Evolutionary conservation across 306 rosid species (phyloP).

Genomic region (Corylus americana): DNA sequence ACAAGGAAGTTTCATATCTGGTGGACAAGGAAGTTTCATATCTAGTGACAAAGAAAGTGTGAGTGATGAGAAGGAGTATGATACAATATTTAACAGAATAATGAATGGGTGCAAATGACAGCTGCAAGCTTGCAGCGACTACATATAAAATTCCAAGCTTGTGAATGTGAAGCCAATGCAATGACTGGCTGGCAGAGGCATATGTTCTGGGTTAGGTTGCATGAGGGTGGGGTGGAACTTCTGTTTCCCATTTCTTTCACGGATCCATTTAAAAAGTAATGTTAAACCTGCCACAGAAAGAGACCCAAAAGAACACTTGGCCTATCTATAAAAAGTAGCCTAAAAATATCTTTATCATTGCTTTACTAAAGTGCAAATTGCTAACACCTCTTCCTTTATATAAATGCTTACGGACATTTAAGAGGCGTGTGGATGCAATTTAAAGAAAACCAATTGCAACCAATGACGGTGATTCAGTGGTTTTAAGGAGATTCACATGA

Average conservation of each 20-base stretch:
- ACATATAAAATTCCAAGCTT: slow-evolving; percentile 8
- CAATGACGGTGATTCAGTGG: no score
- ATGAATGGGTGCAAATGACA: slow-evolving; percentile 2
- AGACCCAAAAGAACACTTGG: neutral
- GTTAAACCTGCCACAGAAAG: slow-evolving; percentile 5
- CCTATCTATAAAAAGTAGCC: neutral
- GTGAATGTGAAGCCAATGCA: slow-evolving; percentile 22
- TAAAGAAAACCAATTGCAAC: no score
- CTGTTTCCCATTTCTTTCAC: neutral
- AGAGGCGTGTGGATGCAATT: neutral
- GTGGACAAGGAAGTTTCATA: neutral
- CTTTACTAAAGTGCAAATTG: neutral
- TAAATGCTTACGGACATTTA: neutral
- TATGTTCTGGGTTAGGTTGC: slow-evolving; percentile 13
- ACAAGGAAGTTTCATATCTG: neutral
- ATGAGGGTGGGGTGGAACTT: neutral
- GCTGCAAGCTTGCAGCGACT: slow-evolving; percentile 43
- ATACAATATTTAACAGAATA: neutral
- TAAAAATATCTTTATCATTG: neutral
- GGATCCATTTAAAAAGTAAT: slow-evolving; percentile 1
- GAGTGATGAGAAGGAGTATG: neutral
- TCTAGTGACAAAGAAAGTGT: neutral
- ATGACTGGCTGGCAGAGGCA: slow-evolving; percentile 12
- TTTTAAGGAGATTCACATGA: no score
- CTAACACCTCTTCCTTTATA: neutral